Base-by-base conservation (phyloP, 2,329 filamentous ascomycete genomes). In the Botrytis fabae region DNA sequence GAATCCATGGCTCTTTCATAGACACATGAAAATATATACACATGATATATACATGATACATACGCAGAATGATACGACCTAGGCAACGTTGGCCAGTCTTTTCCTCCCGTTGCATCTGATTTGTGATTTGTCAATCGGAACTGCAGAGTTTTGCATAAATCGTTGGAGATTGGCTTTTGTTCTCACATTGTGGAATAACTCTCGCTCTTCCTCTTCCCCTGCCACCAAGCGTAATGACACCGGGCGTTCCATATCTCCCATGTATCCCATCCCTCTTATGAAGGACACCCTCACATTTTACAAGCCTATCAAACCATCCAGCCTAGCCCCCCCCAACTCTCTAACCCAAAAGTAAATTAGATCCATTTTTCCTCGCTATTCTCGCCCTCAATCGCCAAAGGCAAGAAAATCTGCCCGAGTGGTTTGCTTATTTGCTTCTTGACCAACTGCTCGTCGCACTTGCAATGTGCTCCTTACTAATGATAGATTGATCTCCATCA, bases 401-500 rank as follows among this genome's bases (percentile, higher is more conserved):
- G 4, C 38, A 44, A 8, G 9, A 62, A 38, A 48, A 35, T 35
- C 22, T 5, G 44, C 48, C 48, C 16, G 12, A n/a, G 25, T n/a
- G n/a, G 25, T 54, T 54, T 54, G 48, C 28, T 65, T 51, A 16
- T 46, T n/a, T 25, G n/a, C 28, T 35, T 46, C 40, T 18, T n/a
- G 6, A 44, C 40, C 40, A 64, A 46, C n/a, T 64, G 22, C 48
- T 54, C 48, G 48, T 54, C 48, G 48, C n/a, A 54, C 48, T 7
- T n/a, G 4, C 51, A 57, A 57, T 57, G 51, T 57, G 14, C 25
- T 38, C 20, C 46, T 60, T 60, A 18, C 28, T 59, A 42, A 65
- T 46, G n/a, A 69, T 32, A 69, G 51, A 69, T 61, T 61, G 51
- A 69, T 69, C 66, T 61, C 38, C 66, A 69, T 69, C 51, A 61